phyloP scores from a whole-genome alignment of 2,329 filamentous ascomycete species.

The Saccharata proteae region DNA sequence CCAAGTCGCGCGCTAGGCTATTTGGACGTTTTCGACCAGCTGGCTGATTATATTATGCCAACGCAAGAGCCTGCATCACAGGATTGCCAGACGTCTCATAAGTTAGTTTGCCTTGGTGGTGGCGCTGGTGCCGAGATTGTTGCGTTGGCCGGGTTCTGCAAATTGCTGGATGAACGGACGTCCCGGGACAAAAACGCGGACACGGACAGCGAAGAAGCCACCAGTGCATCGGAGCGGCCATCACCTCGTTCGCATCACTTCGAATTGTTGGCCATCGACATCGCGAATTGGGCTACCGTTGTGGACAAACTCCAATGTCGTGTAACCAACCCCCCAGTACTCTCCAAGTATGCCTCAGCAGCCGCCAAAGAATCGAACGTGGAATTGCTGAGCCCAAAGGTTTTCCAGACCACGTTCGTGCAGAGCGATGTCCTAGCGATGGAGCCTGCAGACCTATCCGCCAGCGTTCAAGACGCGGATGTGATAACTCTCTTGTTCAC shows the following conservation, averaged over 20 bases:
- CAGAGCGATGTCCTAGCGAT: constrained; percentile 40
- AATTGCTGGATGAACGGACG: neutral
- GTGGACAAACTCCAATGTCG: constrained; percentile 44
- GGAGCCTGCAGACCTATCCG: constrained; percentile 22
- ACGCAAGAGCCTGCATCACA: too few species aligned
- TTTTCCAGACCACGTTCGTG: constrained; percentile 26
- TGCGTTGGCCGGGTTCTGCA: constrained; percentile 44
- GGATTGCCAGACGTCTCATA: too few species aligned
- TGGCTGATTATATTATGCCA: constrained; percentile 15
- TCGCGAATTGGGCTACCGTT: constrained; percentile 63
- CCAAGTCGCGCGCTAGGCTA: constrained; percentile 77
- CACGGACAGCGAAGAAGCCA: neutral
- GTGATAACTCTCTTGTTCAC: constrained; percentile 85
- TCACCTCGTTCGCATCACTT: constrained; percentile 11
- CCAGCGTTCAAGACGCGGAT: constrained; percentile 18
- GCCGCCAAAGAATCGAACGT: constrained; percentile 29
- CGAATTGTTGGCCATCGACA: constrained; percentile 60
- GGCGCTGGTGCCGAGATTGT: constrained; percentile 57
- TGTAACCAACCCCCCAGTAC: constrained; percentile 39
- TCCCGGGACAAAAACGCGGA: neutral
- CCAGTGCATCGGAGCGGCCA: neutral
- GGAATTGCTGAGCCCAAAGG: constrained; percentile 20
- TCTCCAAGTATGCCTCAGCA: constrained; percentile 37
- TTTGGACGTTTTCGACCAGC: constrained; percentile 41
- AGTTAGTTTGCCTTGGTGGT: constrained; percentile 48